Base-by-base conservation (phyloP, 2,329 filamentous ascomycete genomes). In the Sporothrix variecibatus region DNA sequence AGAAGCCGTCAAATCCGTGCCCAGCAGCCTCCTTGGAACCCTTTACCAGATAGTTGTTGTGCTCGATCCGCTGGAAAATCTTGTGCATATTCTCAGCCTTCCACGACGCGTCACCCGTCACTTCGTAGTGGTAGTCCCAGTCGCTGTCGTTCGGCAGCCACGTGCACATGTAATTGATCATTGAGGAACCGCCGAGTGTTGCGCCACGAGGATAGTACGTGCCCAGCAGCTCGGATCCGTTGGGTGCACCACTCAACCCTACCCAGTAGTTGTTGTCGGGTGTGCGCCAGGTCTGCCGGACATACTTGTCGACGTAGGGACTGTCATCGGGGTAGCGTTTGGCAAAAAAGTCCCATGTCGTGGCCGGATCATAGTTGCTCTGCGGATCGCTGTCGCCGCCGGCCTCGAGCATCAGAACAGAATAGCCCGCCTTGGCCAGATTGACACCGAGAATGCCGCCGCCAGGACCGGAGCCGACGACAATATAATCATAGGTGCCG, bases 291-390 rank as follows among this genome's bases (percentile, higher is more conserved):
- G 53, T 58, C 53, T 58, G 53, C 9, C 53, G 53, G 12, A 58
- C 53, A 11, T 58, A 58, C 26, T 58, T 28, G 23, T 58, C 53
- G 12, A 17, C 26, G 12, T 31, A 28, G 0, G 53, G 53, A 17
- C 26, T 31, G 26, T 17, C 53, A 23, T 28, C 53, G 23, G 53
- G 53, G 53, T 87, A 88, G 78, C 89, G 87, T 73, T 85, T 84
- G 74, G 89, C 86, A 75, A 85, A 89, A 79, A 87, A 88, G 80
- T 88, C 86, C 87, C 87, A 89, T 68, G 82, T 81, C 77, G 86
- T 82, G n/a, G 82, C 82, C 20, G 82, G 81, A 75, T 88, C 85
- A 78, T 88, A 84, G 34, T 83, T 84, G 12, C 84, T 84, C 70
- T 83, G 82, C 31, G 83, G 82, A 60, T 83, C 82, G 75, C 85